Evolutionary conservation across 2,329 filamentous ascomycete species (phyloP).

Genomic region (Penicillium sp.): DNA sequence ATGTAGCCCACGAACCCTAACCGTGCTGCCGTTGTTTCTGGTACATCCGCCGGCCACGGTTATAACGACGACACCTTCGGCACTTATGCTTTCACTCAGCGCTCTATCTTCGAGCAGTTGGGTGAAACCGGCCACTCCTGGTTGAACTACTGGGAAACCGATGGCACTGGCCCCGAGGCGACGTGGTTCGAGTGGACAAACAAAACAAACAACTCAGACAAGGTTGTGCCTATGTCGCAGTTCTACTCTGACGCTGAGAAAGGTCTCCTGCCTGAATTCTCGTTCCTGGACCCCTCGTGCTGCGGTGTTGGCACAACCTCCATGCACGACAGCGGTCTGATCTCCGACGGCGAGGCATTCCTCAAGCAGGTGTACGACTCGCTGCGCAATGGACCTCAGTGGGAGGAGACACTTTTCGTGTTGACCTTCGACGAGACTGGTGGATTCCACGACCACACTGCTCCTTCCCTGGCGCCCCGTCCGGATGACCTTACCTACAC

Average conservation of each 20-base stretch:
- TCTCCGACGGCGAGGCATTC: conserved; percentile 36
- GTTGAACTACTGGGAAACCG: conserved; percentile 32
- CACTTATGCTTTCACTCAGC: conserved; percentile 27
- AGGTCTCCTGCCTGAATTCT: conserved; percentile 31
- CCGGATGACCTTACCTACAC: conserved; percentile 38
- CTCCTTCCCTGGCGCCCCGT: conserved; percentile 29
- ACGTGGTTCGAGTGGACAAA: conserved; percentile 34
- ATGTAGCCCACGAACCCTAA: conserved; percentile 45
- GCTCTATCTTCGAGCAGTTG: conserved; percentile 42
- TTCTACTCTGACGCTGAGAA: conserved; percentile 35
- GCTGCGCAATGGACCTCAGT: conserved; percentile 32
- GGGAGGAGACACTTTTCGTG: conserved; percentile 36
- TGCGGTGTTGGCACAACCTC: conserved; percentile 36
- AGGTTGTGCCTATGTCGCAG: conserved; percentile 28
- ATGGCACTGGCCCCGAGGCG: conserved; percentile 28
- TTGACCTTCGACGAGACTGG: conserved; percentile 39
- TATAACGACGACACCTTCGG: conserved; percentile 30
- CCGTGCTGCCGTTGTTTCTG: conserved; percentile 30
- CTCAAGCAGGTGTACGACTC: conserved; percentile 38
- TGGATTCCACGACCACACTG: conserved; percentile 39
- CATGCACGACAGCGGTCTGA: conserved; percentile 34
- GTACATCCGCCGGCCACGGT: conserved; percentile 33
- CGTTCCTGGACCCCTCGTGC: conserved; percentile 41
- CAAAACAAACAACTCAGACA: conserved; percentile 21
- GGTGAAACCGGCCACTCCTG: conserved; percentile 31